These are phyloP conservation scores for Arabidopsis lyrata DNA, from an alignment of 441 rosid genomes.

Conservation along the genomic window DNA sequence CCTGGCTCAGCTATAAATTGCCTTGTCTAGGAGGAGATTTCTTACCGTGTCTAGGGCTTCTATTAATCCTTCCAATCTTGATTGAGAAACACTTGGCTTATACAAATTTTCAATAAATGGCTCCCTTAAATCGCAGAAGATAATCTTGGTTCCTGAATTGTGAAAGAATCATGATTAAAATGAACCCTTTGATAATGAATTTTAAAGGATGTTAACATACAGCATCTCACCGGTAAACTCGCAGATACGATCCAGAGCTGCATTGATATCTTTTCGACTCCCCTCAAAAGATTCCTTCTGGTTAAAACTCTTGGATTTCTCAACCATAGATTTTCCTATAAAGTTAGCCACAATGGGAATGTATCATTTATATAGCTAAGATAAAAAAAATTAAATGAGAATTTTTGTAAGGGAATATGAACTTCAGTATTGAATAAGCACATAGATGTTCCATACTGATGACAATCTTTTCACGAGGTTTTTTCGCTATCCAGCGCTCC, in stretches of 20 bases:
- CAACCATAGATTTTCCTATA: constrained; percentile 70
- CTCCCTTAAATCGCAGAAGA: constrained; percentile 92
- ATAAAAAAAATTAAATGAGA: not conserved
- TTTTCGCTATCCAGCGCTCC: constrained; percentile 79
- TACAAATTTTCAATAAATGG: constrained; percentile 86
- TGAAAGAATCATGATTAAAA: constrained; percentile 26
- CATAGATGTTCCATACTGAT: constrained; percentile 61
- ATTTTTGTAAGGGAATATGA: constrained; percentile 11
- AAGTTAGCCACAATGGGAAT: constrained; percentile 35
- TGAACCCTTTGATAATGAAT: constrained; percentile 5
- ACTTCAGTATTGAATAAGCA: not conserved
- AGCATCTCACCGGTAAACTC: constrained; percentile 80
- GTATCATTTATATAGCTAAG: constrained; percentile 21
- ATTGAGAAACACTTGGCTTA: constrained; percentile 77
- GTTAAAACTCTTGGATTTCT: constrained; percentile 67
- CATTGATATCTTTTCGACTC: constrained; percentile 87
- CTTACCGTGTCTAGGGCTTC: constrained; percentile 89
- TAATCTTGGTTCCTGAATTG: constrained; percentile 86
- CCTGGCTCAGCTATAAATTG: constrained; percentile 2
- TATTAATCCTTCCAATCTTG: constrained; percentile 81
- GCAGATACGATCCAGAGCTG: constrained; percentile 86
- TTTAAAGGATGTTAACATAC: constrained; percentile 12
- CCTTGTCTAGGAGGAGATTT: constrained; percentile 12
- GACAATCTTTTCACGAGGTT: constrained; percentile 66
- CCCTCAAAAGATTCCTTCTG: constrained; percentile 88